phyloP scores from a whole-genome alignment of 2,329 filamentous ascomycete genomes.

The Corniculantispora saksenae region DNA sequence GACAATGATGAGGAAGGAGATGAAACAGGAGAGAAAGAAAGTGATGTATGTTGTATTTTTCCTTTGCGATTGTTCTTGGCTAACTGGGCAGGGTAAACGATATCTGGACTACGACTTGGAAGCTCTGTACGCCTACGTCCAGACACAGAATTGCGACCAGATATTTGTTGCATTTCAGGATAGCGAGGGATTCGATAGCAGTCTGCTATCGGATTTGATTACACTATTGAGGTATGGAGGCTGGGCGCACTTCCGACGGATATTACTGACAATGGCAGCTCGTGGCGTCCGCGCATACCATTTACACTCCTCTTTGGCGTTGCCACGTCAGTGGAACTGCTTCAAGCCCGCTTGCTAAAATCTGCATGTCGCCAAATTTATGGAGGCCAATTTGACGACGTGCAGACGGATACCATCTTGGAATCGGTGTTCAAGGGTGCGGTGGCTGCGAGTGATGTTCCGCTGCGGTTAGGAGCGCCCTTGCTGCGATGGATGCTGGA shows the following conservation, averaged over 20 bases:
- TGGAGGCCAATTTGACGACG: conserved; percentile 75
- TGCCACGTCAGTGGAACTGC: conserved; percentile 77
- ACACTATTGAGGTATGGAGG: conserved; percentile 63
- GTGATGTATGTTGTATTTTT: conserved; percentile 45
- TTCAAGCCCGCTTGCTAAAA: conserved; percentile 72
- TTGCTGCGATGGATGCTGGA: conserved; percentile 66
- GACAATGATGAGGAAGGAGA: conserved; percentile 62
- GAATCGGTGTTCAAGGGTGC: conserved; percentile 70
- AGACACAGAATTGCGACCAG: conserved; percentile 53
- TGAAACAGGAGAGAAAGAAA: conserved; percentile 46
- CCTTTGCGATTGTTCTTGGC: not conserved
- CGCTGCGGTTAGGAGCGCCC: conserved; percentile 63
- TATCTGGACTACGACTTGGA: conserved; percentile 79
- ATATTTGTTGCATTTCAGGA: conserved; percentile 77
- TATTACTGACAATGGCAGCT: conserved; percentile 39
- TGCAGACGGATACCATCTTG: conserved; percentile 69
- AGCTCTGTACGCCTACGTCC: conserved; percentile 63
- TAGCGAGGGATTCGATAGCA: conserved; percentile 77
- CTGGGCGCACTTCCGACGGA: not conserved
- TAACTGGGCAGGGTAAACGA: conserved; percentile 55
- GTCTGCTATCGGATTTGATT: conserved; percentile 70
- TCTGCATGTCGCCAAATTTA: conserved; percentile 66
- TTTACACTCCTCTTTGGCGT: conserved; percentile 79
- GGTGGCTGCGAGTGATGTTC: conserved; percentile 57
- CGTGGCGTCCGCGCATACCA: conserved; percentile 73